Evolutionary conservation across 2,329 filamentous ascomycete species (phyloP), one percentile per base, ranked within the genome.

Genomic region (Albophoma yamanashiensis): DNA sequence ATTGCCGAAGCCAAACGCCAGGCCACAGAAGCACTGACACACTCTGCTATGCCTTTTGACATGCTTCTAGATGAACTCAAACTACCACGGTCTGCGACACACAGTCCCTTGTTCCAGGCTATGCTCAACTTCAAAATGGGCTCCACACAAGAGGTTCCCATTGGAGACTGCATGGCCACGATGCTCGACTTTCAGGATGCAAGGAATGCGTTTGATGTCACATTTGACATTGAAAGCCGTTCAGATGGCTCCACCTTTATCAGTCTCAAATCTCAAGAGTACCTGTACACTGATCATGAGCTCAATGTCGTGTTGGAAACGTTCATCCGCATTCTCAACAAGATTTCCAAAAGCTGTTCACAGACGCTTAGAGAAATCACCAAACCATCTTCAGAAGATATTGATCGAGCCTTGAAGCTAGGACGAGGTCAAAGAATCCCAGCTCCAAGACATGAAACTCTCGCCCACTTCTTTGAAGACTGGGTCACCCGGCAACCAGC

Each of bases 21-120:
- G 67, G 76, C 0, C 8, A 25, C 63, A 0, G 67, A 55, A 55
- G 36, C 55, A 61, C 42, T 58, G 39, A 7, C 36, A 2, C 57
- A 58, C 15, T 47, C 43, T 31, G 20, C 31, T 15, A n/a, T 81
- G 4, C 80, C 80, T 0, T 78, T 81, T 58, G 74, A 81, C 58
- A 65, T 76, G 0, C 62, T 82, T 0, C 67, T 82, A 0, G 66
- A 76, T 1, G 70, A 78, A 55, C 66, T 82, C 0, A 68, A 73
- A 2, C 68, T 78, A 0, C 64, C 71, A 0, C 70, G 78, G 4
- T 75, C 75, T 0, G 61, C 74, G 0, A 63, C 68, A 0, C 64
- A 75, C 58, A 75, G 62, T 34, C 79, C 80, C 0, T 50, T 82
- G 1, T 80, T 80, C 65, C 79, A 82, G 61, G 71, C 67, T 0